Evolutionary conservation across 2,329 filamentous ascomycete genomes (phyloP).

Genomic region (Erysiphe pisi): DNA sequence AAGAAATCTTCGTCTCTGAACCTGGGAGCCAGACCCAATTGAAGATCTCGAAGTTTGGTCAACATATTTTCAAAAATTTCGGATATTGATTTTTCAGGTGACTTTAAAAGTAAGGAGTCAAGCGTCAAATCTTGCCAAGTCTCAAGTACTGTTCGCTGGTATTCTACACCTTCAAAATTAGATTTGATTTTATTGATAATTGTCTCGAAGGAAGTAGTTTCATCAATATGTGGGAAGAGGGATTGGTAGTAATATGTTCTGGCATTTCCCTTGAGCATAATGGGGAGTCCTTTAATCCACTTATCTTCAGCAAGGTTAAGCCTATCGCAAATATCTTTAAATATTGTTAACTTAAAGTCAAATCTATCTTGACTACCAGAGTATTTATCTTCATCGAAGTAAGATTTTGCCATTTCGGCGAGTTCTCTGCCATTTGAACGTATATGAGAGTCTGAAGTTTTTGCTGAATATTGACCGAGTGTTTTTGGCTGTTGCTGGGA

Average conservation of each 20-base stretch:
- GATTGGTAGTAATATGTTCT: slow-evolving; percentile 16
- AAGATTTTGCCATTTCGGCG: background rate
- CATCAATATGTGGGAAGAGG: background rate
- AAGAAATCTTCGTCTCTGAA: background rate
- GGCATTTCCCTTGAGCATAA: slow-evolving; percentile 28
- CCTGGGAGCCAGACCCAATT: background rate
- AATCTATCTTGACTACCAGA: slow-evolving; percentile 16
- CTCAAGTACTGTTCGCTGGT: background rate
- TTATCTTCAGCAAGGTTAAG: slow-evolving; percentile 24
- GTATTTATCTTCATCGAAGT: background rate
- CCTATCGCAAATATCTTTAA: slow-evolving; percentile 27
- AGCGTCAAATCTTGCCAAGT: background rate
- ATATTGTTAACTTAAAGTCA: slow-evolving; percentile 28
- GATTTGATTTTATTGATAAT: background rate
- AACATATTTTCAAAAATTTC: background rate
- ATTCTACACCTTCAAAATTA: slow-evolving; percentile 12
- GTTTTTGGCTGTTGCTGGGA: no score
- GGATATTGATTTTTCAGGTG: background rate
- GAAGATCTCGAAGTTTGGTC: background rate
- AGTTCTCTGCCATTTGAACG: background rate
- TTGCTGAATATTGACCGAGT: no score
- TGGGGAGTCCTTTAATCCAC: slow-evolving; percentile 26
- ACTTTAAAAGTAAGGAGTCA: background rate
- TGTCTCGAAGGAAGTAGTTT: background rate
- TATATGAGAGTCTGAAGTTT: no score